phyloP scores from a whole-genome alignment of 2,329 filamentous ascomycete genomes.

The Fusarium annulatum region DNA sequence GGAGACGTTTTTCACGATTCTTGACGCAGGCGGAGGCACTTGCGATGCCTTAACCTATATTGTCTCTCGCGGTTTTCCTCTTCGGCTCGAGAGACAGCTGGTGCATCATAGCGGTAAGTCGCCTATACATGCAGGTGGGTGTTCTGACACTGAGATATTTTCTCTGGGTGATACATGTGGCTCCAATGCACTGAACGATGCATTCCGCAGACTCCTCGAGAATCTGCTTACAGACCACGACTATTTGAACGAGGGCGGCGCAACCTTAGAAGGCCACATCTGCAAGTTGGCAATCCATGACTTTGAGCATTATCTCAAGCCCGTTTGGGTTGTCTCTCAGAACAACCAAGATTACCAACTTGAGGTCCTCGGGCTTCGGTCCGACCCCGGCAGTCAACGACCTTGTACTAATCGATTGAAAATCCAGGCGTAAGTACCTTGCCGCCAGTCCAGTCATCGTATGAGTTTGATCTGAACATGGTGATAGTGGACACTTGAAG shows the following conservation, averaged over 20 bases:
- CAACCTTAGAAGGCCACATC: neutral
- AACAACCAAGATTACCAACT: neutral
- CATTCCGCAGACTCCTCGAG: neutral
- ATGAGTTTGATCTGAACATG: neutral
- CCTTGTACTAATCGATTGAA: neutral
- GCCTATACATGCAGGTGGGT: no score
- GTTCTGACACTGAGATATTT: no score
- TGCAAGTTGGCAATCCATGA: neutral
- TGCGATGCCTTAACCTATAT: neutral
- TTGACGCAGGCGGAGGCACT: constrained; percentile 7
- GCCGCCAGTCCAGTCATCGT: neutral
- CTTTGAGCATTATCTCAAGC: neutral
- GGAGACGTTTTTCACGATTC: neutral
- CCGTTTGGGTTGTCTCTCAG: neutral
- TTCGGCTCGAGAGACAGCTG: neutral
- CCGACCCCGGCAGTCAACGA: neutral
- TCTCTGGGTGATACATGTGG: neutral
- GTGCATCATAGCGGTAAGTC: neutral
- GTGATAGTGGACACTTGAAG: neutral
- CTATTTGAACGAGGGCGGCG: neutral
- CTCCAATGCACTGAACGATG: constrained; percentile 7
- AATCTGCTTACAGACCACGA: neutral
- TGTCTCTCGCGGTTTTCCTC: neutral
- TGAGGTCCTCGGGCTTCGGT: neutral
- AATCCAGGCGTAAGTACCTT: neutral